A percentile compares a stretch with the other conserved stretches of the same genome.
phyloP scores from a whole-genome alignment of 306 rosid species.

The Senna tora region DNA sequence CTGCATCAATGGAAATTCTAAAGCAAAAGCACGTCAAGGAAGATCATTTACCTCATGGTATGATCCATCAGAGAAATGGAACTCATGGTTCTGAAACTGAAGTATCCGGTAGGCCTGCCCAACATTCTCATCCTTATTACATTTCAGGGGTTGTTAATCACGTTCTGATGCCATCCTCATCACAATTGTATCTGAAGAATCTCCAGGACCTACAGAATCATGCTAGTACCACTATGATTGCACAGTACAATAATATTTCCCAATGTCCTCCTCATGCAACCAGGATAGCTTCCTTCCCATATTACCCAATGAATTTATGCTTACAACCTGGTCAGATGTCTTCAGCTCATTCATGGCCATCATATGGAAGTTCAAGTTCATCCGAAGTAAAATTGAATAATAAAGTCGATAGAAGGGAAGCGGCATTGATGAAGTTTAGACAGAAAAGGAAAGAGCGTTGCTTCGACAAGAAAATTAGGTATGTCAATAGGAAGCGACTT shows the following conservation, averaged over 20 bases:
- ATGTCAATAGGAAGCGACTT: constrained; percentile 77
- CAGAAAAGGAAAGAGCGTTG: constrained; percentile 95
- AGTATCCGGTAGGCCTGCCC: constrained; percentile 53
- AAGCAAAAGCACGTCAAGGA: constrained; percentile 53
- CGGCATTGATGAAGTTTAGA: constrained; percentile 90
- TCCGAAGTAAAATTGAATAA: constrained; percentile 54
- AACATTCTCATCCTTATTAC: constrained; percentile 69
- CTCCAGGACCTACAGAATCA: constrained; percentile 69
- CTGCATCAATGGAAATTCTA: constrained; percentile 58
- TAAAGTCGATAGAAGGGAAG: constrained; percentile 91
- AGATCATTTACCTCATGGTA: constrained; percentile 51
- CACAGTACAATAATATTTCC: constrained; percentile 67
- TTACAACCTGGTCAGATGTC: constrained; percentile 80
- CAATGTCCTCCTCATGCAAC: constrained; percentile 65
- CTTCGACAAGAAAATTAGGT: constrained; percentile 93
- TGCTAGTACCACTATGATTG: constrained; percentile 54
- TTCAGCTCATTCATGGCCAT: constrained; percentile 62
- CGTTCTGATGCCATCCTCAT: constrained; percentile 66
- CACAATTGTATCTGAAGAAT: constrained; percentile 73
- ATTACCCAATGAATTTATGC: constrained; percentile 68
- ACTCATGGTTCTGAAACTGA: constrained; percentile 47
- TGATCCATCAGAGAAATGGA: constrained; percentile 54
- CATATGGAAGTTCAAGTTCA: constrained; percentile 61
- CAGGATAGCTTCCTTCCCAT: constrained; percentile 72
- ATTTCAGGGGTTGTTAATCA: constrained; percentile 71